These are phyloP conservation scores for Candida pseudoglaebosa DNA, from an alignment of 805 yeast species.

Conservation along the genomic window DNA sequence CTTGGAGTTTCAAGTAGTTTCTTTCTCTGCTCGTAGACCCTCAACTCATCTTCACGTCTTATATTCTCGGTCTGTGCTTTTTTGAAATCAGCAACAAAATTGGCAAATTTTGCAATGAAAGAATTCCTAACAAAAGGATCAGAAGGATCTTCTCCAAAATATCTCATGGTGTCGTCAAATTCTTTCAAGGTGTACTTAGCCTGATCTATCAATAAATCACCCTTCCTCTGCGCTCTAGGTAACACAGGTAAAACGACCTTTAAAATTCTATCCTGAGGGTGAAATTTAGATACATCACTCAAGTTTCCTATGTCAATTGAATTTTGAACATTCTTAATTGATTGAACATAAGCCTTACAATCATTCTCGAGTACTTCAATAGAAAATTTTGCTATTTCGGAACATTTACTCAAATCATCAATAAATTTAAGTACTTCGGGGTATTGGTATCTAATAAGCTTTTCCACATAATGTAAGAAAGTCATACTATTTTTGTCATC, in stretches of 20 bases:
- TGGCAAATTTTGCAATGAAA: conserved; percentile 59
- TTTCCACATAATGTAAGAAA: conserved; percentile 72
- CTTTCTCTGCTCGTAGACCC: conserved; percentile 73
- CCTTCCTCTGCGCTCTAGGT: conserved; percentile 52
- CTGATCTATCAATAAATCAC: conserved; percentile 48
- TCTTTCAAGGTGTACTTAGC: conserved; percentile 47
- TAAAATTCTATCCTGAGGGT: conserved; percentile 62
- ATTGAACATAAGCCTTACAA: conserved; percentile 49
- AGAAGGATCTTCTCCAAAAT: conserved; percentile 69
- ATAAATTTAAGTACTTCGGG: conserved; percentile 61
- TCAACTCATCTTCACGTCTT: conserved; percentile 63
- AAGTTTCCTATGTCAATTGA: conserved; percentile 61
- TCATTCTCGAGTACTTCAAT: conserved; percentile 61
- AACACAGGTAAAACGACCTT: conserved; percentile 50
- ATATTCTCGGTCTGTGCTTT: conserved; percentile 63
- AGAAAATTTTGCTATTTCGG: conserved; percentile 55
- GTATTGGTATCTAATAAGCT: conserved; percentile 57
- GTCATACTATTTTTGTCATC: conserved; percentile 67
- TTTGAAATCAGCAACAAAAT: conserved; percentile 58
- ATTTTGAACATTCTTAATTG: conserved; percentile 47
- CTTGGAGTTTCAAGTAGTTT: conserved; percentile 49
- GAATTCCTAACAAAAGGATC: conserved; percentile 51
- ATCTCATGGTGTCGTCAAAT: conserved; percentile 57
- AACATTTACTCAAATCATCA: conserved; percentile 52
- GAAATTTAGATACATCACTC: conserved; percentile 58